Conservation (phyloP, 2,329 filamentous ascomycete species). For the Diaporthe sp. region DNA sequence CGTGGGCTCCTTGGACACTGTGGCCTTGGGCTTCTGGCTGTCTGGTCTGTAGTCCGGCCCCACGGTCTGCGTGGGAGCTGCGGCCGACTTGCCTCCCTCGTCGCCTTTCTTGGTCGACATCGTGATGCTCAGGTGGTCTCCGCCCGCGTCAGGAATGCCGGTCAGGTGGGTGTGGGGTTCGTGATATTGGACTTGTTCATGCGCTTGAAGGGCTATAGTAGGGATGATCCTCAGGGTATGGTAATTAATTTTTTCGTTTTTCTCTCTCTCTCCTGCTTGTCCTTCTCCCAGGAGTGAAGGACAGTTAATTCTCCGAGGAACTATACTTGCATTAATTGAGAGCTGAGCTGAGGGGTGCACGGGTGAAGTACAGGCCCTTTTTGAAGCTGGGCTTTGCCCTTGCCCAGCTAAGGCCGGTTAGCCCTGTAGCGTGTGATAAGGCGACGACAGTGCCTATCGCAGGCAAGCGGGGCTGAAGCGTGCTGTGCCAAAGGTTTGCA, state of each 20-base stretch:
- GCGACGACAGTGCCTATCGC: slow-evolving; percentile 34
- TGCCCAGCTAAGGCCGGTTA: slow-evolving; percentile 9
- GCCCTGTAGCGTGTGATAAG: slow-evolving; percentile 29
- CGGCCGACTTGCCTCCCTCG: slow-evolving; percentile 41
- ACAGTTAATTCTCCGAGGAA: background rate
- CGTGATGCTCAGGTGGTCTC: slow-evolving; percentile 5
- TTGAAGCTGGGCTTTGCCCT: slow-evolving; percentile 24
- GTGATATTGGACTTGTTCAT: slow-evolving; percentile 37
- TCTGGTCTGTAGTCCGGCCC: slow-evolving; percentile 84
- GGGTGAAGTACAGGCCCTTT: slow-evolving; percentile 17
- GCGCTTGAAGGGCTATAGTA: slow-evolving; percentile 25
- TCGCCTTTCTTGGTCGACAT: slow-evolving; percentile 39
- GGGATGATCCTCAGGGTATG: slow-evolving; percentile 20
- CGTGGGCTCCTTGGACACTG: slow-evolving; percentile 85
- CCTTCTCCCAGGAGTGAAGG: background rate
- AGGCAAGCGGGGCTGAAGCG: slow-evolving; percentile 23
- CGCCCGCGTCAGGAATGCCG: background rate
- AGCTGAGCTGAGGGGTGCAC: slow-evolving; percentile 15
- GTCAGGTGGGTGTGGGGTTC: slow-evolving; percentile 34
- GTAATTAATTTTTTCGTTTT: background rate
- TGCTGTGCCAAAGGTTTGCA: background rate
- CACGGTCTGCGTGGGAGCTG: slow-evolving; percentile 71
- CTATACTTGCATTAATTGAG: slow-evolving; percentile 20
- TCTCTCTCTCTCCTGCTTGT: background rate
- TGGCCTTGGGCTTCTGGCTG: slow-evolving; percentile 86